Base-by-base conservation (phyloP, 495 filamentous ascomycete species). In the Chaetomidium leptoderma region DNA sequence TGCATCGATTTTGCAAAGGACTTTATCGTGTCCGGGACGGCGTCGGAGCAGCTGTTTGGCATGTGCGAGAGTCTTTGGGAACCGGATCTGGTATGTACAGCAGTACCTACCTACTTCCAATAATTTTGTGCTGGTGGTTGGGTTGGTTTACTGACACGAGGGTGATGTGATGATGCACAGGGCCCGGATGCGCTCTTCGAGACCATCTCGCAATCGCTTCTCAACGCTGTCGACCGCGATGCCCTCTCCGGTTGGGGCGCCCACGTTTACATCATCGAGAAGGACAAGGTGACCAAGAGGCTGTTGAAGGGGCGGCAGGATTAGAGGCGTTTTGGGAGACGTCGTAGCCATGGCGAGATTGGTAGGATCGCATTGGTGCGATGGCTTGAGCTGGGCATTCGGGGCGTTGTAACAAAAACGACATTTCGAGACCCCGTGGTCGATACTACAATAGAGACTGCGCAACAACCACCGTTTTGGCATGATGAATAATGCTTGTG, bases 1-100 rank as follows among this genome's bases (percentile, higher is more conserved):
- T 98, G 93, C 78, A 97, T 97, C 72, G 92, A 98, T 73, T 96
- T 96, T 69, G 93, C 93, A 53, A 96, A 96, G 79, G 93, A 98
- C 75, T 98, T 98, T 75, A 97, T 98, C 73, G 95, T 97, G 57
- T 89, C 85, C 66, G 93, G 93, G 58, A 98, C 93, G 17, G 93
- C 93, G 26, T 90, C 89, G 64, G 91, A 97, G 68, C 93, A 98
- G 82, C 76, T 98, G 62, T 97, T 96, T 79, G 93, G 93, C 76
- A 98, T 93, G 67, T 98, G 93, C 74, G 93, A 98, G 78, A 90
- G 90, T 66, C 76, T 98, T 68, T 98, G 93, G 93, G 95, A 98
- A 78, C 93, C 93, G 55, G 85, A 95, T 81, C 72, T 98, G 75
- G 91, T 95, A 78, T 48, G 86, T 78, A n/a, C n/a, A n/a, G n/a